phyloP scores from a whole-genome alignment of 768 basidiomycete species.

The Cystofilobasidium bisporidii region DNA sequence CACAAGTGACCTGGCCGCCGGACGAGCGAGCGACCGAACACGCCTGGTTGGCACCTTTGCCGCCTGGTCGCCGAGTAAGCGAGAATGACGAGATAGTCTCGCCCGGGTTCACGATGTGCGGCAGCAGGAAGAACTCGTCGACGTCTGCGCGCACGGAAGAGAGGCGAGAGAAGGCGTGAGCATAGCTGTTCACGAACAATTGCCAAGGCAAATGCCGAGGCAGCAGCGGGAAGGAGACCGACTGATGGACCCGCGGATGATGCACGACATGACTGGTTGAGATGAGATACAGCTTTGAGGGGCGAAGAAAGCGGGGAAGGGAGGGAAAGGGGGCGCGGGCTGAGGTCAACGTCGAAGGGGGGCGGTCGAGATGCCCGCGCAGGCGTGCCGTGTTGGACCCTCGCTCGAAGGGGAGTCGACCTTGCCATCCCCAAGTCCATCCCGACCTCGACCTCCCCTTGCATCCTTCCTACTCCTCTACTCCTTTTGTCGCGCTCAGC shows the following conservation, averaged over 20 bases:
- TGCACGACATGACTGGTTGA: constrained; percentile 8
- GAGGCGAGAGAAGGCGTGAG: not conserved
- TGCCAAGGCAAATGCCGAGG: no score
- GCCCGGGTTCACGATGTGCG: constrained; percentile 37
- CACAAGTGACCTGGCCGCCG: not conserved
- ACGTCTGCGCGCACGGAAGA: constrained; percentile 34
- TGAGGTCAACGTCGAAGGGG: no score
- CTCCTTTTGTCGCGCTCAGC: no score
- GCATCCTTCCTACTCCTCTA: no score
- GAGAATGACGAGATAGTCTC: constrained; percentile 43
- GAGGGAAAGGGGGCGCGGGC: no score
- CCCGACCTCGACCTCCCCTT: no score
- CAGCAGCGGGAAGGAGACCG: not conserved
- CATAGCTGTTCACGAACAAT: not conserved
- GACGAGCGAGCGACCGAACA: constrained; percentile 36
- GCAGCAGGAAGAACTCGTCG: constrained; percentile 38
- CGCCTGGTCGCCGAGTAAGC: constrained; percentile 40
- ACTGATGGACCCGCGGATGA: constrained; percentile 28
- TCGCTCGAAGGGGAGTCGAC: no score
- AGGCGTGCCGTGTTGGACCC: no score
- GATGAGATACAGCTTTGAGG: no score
- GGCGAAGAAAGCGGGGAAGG: no score
- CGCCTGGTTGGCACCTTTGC: constrained; percentile 46
- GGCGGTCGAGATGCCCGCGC: no score
- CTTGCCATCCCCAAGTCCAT: no score